Percentiles rank a stretch among this genome's conserved stretches.
Conservation (phyloP, 2,329 filamentous ascomycete species). For the Aspergillus nomiae region DNA sequence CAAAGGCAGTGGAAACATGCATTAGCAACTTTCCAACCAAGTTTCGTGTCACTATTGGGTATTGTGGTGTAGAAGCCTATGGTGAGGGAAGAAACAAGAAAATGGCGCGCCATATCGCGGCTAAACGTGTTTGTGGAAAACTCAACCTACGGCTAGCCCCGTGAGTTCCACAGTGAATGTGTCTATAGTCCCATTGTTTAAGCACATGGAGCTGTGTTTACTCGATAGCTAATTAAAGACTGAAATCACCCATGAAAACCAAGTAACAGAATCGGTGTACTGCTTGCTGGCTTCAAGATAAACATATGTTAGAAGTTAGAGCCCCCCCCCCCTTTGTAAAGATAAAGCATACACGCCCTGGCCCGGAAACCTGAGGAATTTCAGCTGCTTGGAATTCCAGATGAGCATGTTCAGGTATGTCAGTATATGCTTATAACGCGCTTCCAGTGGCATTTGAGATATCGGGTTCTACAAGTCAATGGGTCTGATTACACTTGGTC, state of each 20-base stretch:
- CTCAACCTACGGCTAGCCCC: not conserved
- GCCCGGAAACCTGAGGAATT: accelerated
- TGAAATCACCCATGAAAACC: too few species aligned
- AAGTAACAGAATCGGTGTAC: too few species aligned
- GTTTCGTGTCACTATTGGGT: not conserved
- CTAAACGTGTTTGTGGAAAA: not conserved
- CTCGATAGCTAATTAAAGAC: not conserved
- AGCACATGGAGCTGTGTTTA: not conserved
- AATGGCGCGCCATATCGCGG: not conserved
- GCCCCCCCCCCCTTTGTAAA: not conserved
- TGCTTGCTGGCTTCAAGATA: too few species aligned
- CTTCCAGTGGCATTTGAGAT: not conserved
- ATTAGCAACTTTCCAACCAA: not conserved
- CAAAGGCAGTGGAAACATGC: not conserved
- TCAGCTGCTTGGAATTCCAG: not conserved
- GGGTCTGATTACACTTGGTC: not conserved
- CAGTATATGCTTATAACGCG: too few species aligned
- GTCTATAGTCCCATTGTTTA: not conserved
- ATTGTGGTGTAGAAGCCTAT: not conserved
- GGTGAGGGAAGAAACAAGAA: not conserved
- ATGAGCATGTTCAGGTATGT: too few species aligned
- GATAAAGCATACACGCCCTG: not conserved
- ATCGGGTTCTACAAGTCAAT: not conserved
- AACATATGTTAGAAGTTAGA: too few species aligned
- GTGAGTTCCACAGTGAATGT: not conserved